Conservation (phyloP, 305 asterid species). For the Andrographis paniculata region DNA sequence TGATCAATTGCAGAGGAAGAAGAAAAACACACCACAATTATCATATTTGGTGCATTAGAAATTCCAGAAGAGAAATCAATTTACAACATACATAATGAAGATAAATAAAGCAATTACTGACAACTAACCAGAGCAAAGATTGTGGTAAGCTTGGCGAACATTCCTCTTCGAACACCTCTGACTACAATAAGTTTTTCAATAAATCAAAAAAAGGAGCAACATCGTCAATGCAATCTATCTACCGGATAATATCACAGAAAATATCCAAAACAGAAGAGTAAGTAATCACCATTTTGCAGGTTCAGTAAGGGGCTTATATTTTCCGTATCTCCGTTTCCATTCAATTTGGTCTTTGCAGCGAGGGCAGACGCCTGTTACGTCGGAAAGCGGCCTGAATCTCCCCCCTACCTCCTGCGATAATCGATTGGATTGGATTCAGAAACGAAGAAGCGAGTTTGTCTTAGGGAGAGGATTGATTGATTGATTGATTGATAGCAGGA, state of each 20-base stretch:
- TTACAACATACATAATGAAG: not conserved
- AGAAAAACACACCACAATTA: no score
- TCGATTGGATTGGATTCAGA: not conserved
- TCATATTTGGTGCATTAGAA: no score
- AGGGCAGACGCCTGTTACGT: conserved; percentile 71
- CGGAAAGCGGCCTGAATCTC: conserved; percentile 59
- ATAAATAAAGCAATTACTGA: not conserved
- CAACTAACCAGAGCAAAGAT: conserved; percentile 67
- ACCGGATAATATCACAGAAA: not conserved
- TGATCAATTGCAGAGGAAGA: no score
- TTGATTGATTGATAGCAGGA: not conserved
- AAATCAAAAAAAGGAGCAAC: no score
- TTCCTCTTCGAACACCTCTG: conserved; percentile 89
- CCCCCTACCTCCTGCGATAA: conserved; percentile 77
- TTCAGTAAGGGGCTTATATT: conserved; percentile 69
- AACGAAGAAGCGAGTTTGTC: not conserved
- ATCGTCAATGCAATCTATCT: not conserved
- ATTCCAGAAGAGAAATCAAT: no score
- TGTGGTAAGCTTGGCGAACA: conserved; percentile 94
- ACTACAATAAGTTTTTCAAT: no score
- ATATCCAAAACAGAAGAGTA: not conserved
- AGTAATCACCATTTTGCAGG: conserved; percentile 73
- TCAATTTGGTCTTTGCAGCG: conserved; percentile 91
- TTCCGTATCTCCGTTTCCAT: conserved; percentile 89
- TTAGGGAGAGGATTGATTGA: not conserved